Base-by-base conservation (phyloP, 805 yeast genomes). In the Suhomyces pyralidae region DNA sequence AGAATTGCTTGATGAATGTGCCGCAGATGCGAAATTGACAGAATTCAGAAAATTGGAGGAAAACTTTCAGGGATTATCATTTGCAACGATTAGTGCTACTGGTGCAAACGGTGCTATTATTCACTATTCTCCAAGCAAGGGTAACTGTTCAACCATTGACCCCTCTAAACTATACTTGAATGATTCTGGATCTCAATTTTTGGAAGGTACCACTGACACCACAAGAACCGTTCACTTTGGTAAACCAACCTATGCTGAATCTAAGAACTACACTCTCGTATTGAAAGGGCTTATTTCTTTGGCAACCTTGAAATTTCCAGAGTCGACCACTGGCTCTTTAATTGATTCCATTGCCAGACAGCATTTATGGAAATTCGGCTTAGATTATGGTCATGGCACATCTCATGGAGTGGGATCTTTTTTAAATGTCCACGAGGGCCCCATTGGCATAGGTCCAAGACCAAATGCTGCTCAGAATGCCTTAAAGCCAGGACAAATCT, bases 101-200 rank as follows among this genome's bases (percentile, higher is more conserved):
- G 94, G 93, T 0, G 75, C 90, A 10, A 88, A 87, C 64, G 88
- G 90, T 7, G 88, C 94, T 1, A 74, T 88, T 28, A 85, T 88
- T 55, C 96, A 88, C 65, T 88, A 88, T 65, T 71, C 82, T 42
- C 94, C 96, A 3, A 59, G 65, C 10, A 64, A 67, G 48, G 71
- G 71, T 2, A 62, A 66, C 9, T 74, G 79, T 53, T 60, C 80
- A 6, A 66, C 77, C 7, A 81, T 83, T 44, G 79, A 82, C 57
- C 85, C 84, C 6, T 68, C 71, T 38, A 76, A 80, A 47, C 69
- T 82, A 20, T 83, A 81, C 62, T 70, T 83, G 44, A 74, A 79
- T 60, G 88, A 83, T 62, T 77, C 84, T 2, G 87, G 88, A 7
- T 74, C 83, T 10, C 88, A 83, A 58, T 83, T 79, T 58, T 70